These are phyloP conservation scores for Boletus tylopilopsis DNA, from an alignment of 768 basidiomycete genomes.

Conservation along the genomic window DNA sequence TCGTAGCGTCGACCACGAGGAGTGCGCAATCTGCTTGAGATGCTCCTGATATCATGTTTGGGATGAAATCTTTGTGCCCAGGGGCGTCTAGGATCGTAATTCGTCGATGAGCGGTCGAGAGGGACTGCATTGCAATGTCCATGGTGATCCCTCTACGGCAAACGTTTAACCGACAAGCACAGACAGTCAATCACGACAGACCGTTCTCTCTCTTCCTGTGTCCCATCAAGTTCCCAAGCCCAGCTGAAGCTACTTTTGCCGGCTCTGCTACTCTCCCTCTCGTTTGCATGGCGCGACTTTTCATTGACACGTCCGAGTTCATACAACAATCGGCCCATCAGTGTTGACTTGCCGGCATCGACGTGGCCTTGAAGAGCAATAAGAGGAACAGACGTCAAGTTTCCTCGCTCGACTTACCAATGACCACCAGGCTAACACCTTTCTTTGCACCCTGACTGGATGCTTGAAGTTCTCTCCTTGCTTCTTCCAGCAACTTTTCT, in stretches of 20 bases:
- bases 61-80: slow-evolving; percentile 96
- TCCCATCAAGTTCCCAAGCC: slow-evolving; percentile 97
- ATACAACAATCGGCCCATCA: slow-evolving; percentile 93
- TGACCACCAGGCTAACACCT: slow-evolving; percentile 82
- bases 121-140: slow-evolving; percentile 86
- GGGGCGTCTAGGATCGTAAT: slow-evolving; percentile 97
- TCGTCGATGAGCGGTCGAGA: slow-evolving; percentile 67
- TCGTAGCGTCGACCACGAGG: slow-evolving; percentile 86
- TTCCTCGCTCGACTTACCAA: slow-evolving; percentile 53
- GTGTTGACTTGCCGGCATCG: slow-evolving; percentile 96
- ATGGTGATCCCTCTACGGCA: slow-evolving; percentile 87
- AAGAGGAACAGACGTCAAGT: slow-evolving; percentile 3
- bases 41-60: slow-evolving; percentile 99
- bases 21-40: slow-evolving; percentile 95
- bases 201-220: slow-evolving; percentile 91
- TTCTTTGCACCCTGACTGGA: slow-evolving; percentile 55
- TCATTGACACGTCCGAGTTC: slow-evolving; percentile 88
- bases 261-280: slow-evolving; percentile 81
- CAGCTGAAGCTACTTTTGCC: slow-evolving; percentile 97
- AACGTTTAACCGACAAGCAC: slow-evolving; percentile 6
- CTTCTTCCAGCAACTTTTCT: slow-evolving; percentile 85
- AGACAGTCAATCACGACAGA: slow-evolving; percentile 31
- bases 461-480: slow-evolving; percentile 46
- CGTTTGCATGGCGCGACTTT: slow-evolving; percentile 78
- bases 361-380: slow-evolving; percentile 72